phyloP scores from a whole-genome alignment of 1,284 basidiomycete genomes.

The Microbotryomycetes sp. region DNA sequence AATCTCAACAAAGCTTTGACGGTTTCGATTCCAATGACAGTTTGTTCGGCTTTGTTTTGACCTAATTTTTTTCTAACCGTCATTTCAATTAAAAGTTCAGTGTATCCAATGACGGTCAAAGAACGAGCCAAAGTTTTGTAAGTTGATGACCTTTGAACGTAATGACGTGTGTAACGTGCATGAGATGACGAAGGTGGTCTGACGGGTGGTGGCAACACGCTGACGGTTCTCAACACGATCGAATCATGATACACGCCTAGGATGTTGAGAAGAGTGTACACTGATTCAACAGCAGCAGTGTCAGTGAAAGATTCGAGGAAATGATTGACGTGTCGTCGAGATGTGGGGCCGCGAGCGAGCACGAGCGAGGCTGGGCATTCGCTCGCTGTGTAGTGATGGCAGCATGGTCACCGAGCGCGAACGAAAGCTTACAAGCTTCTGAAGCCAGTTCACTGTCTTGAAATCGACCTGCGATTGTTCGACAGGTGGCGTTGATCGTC shows the following conservation, averaged over 20 bases:
- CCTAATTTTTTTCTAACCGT: conserved; percentile 40
- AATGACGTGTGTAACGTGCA: conserved; percentile 43
- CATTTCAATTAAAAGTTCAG: conserved; percentile 45
- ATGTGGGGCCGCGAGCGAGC: neutral
- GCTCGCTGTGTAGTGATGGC: too few species aligned
- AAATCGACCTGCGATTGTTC: conserved; percentile 29
- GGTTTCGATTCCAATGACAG: conserved; percentile 44
- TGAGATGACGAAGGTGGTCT: conserved; percentile 42
- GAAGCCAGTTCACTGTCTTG: conserved; percentile 38
- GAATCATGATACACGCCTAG: conserved; percentile 46
- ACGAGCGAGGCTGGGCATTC: too few species aligned
- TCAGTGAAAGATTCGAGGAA: neutral
- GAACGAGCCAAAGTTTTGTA: conserved; percentile 40
- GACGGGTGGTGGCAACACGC: conserved; percentile 29
- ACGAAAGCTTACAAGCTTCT: conserved; percentile 33
- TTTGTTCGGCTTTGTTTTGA: conserved; percentile 40
- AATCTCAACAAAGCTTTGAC: conserved; percentile 43
- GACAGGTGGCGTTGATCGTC: neutral
- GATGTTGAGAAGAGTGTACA: conserved; percentile 44
- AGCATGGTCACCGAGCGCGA: neutral
- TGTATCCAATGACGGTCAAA: conserved; percentile 40
- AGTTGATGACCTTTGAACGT: conserved; percentile 34
- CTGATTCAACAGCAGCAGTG: conserved; percentile 10
- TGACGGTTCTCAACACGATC: conserved; percentile 41
- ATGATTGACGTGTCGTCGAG: neutral